Base-by-base conservation (phyloP, 192 early-diverging fungal genomes). In the Coemansia sp. region DNA sequence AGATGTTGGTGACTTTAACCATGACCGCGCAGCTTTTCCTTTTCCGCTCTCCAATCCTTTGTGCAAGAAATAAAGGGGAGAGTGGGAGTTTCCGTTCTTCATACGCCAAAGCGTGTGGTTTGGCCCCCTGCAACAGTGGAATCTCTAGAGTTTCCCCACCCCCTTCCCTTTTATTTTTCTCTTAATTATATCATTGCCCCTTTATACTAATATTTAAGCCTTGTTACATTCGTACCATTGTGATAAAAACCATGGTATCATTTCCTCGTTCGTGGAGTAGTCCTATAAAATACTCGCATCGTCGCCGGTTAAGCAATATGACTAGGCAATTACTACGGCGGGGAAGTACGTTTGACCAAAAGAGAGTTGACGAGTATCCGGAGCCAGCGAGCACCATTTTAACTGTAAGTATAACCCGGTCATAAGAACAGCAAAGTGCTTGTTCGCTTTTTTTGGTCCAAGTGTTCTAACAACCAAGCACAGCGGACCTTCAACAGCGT, bases 371-470 rank as follows among this genome's bases (percentile, higher is more conserved):
- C 10, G 48, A 55, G 14, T 65, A 66, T 21, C 69, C 69, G 3
- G 63, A 66, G n/a, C 63, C 63, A 0, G 34, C 45, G 11, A 46
- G 46, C 12, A 66, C 58, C 21, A 60, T 46, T n/a, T 55, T 43
- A 18, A 71, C 38, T n/a, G 69, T 61, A 72, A 72, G 69, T 72
- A 72, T 2, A 39, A 52, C 24, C 30, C 30, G 3, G 30, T 2
- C 3, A 30, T 30, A 30, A 30, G 30, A 30, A 30, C 3, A 2
- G 30, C 3, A 30, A 30, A 30, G 30, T 30, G 30, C 1, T 30
- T 30, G 30, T 3, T 2, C 30, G 30, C 30, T 30, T 30, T 30
- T 30, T 3, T 1, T 30, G 30, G 1, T 30, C 3, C 30, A 30
- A 30, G 2, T 63, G 14, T n/a, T 14, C 7, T 20, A 36, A 30